phyloP scores from a whole-genome alignment of 2,329 filamentous ascomycete species.

The Aspergillus pseudonomiae region DNA sequence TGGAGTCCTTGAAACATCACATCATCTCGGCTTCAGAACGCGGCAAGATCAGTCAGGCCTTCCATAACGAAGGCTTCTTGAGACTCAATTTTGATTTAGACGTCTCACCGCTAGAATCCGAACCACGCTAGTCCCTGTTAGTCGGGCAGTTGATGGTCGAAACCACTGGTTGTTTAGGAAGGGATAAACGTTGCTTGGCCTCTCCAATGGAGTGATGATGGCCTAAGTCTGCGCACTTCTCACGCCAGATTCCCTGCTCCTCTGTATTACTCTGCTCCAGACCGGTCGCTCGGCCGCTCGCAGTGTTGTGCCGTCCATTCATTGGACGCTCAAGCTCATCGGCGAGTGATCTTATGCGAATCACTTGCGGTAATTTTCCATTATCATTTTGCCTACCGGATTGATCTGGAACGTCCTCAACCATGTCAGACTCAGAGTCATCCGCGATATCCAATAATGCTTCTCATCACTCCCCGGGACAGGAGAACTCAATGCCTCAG shows the following conservation, averaged over 20 bases:
- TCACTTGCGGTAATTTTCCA: neutral
- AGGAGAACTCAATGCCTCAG: constrained; percentile 31
- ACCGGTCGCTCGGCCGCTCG: constrained; percentile 1
- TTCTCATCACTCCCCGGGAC: constrained; percentile 16
- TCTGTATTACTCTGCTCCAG: neutral
- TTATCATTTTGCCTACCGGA: neutral
- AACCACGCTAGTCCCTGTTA: neutral
- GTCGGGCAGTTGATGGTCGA: constrained; percentile 6
- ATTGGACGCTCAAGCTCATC: constrained; percentile 6
- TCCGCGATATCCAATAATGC: constrained; percentile 28
- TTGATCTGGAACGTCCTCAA: constrained; percentile 3
- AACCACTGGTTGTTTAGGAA: neutral
- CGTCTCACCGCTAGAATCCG: constrained; percentile 14
- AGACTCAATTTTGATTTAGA: neutral
- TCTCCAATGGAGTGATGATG: constrained; percentile 16
- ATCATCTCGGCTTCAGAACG: neutral
- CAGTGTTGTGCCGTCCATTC: neutral
- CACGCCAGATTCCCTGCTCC: constrained; percentile 9
- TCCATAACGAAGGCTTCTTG: neutral
- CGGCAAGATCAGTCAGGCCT: neutral
- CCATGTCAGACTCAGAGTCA: constrained; percentile 38
- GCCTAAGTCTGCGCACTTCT: constrained; percentile 10
- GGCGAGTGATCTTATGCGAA: neutral
- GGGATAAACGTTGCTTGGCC: constrained; percentile 1
- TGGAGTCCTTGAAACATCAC: neutral